Conservation (phyloP, 179 eudicot genomes). For the Spergularia azorica region DNA sequence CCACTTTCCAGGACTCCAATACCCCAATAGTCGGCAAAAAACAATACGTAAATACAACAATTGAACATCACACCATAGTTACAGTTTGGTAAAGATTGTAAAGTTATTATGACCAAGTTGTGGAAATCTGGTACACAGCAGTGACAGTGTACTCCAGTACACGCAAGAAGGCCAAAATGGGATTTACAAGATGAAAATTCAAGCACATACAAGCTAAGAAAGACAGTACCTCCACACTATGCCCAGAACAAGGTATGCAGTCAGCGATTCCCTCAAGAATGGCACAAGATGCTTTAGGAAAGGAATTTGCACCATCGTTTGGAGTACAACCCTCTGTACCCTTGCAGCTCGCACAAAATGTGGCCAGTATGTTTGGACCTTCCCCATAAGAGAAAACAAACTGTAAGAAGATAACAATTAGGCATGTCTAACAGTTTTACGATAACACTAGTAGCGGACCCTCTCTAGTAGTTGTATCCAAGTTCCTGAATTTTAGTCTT, state of each 20-base stretch:
- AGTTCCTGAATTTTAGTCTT: too few species aligned
- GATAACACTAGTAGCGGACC: background rate
- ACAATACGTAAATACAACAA: too few species aligned
- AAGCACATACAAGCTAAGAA: background rate
- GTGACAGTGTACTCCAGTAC: too few species aligned
- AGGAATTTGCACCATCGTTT: slow-evolving; percentile 30
- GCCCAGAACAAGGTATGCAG: slow-evolving; percentile 55
- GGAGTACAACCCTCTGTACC: slow-evolving; percentile 39
- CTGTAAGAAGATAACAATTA: slow-evolving; percentile 12
- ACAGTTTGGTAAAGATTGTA: too few species aligned
- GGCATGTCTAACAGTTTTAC: background rate
- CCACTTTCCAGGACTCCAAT: too few species aligned
- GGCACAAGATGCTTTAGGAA: slow-evolving; percentile 36
- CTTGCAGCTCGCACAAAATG: slow-evolving; percentile 50
- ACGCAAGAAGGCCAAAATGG: background rate
- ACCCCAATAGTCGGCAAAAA: too few species aligned
- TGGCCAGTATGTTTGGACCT: slow-evolving; percentile 74
- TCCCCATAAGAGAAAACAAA: slow-evolving; percentile 22
- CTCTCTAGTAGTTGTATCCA: background rate
- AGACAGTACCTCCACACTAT: slow-evolving; percentile 44
- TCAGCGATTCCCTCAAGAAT: slow-evolving; percentile 64
- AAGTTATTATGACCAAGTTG: too few species aligned
- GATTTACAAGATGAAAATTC: background rate
- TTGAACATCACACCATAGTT: too few species aligned
- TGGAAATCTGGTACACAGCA: too few species aligned